A percentile compares a stretch with the other conserved stretches of the same genome.
Evolutionary conservation across 78 protist genomes (phyloP).

Genomic region (Tieghemostelium lacteum): DNA sequence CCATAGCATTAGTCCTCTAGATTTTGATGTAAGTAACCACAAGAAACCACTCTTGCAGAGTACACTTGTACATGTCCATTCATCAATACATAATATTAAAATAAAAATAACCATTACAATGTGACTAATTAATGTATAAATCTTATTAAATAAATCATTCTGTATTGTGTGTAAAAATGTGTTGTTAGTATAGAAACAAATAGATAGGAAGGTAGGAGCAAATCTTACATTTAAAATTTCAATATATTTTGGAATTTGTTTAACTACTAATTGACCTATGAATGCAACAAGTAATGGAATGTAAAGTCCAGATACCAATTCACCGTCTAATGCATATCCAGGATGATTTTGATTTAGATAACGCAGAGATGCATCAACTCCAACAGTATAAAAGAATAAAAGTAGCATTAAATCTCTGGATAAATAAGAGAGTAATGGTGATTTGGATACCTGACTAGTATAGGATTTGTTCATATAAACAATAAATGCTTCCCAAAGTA

Average conservation of each 20-base stretch:
- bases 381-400: slow-evolving; percentile 23
- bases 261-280: slow-evolving; percentile 9
- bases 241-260: slow-evolving; percentile 6
- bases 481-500: too few relatives aligned
- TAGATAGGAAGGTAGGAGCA: background rate
- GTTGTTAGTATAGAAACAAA: background rate
- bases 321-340: background rate
- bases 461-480: background rate
- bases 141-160: slow-evolving; percentile 9
- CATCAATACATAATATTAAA: slow-evolving; percentile 23
- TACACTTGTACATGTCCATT: slow-evolving; percentile 42
- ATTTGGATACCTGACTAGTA: background rate
- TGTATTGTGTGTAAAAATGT: background rate
- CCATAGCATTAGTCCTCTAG: slow-evolving; percentile 66
- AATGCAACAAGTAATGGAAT: slow-evolving; percentile 26
- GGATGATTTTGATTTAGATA: background rate
- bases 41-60: slow-evolving; percentile 41
- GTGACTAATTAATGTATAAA: background rate
- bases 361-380: slow-evolving; percentile 8
- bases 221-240: background rate
- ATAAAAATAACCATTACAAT: background rate
- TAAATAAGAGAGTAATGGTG: background rate
- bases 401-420: slow-evolving; percentile 9
- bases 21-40: slow-evolving; percentile 5
- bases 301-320: background rate